Evolutionary conservation across 805 yeast species (phyloP), one percentile per base, ranked within the genome.

Genomic region (Wickerhamiella hasegawae): DNA sequence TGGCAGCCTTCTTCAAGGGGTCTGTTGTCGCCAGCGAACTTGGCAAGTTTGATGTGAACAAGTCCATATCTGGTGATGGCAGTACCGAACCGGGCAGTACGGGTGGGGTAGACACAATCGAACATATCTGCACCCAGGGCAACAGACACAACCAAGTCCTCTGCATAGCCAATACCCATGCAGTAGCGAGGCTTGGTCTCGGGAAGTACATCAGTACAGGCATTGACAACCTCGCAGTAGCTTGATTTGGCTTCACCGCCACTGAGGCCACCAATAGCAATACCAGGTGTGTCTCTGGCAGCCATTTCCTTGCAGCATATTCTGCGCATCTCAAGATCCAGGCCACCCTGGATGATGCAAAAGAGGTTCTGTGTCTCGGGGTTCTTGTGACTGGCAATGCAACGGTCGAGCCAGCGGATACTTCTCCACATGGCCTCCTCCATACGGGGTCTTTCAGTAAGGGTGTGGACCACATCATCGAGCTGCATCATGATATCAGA

Each of bases 131-230:
- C 67, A 1, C 67, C 67, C 27, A 62, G 51, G 2, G 67, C 67
- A 4, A 62, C 68, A 1, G 62, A 55, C 5, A 62, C 68, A 4
- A 62, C 61, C 40, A 62, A 45, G 40, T 62, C 67, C 40, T 62
- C 67, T 5, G 68, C 68, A 36, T 63, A 63, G 14, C 67, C 67
- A 4, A 62, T 65, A 12, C 67, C 67, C 67, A 62, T 62, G 43
- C 64, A 60, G 40, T 62, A 62, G 15, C 64, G 50, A 1, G 68
- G 68, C 44, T 62, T 62, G 38, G 49, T 39, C 26, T 53, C 51
- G 9, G 67, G 67, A 5, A 62, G 48, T 11, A 58, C 41, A 25
- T 55, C 62, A 0, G 67, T 63, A 39, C 68, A 63, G 2, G 49
- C 45, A 8, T 45, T 34, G 3, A 62, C 68, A 32, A 61, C 63